phyloP scores from a whole-genome alignment of 2,329 filamentous ascomycete species.

The Dactylella cylindrospora region DNA sequence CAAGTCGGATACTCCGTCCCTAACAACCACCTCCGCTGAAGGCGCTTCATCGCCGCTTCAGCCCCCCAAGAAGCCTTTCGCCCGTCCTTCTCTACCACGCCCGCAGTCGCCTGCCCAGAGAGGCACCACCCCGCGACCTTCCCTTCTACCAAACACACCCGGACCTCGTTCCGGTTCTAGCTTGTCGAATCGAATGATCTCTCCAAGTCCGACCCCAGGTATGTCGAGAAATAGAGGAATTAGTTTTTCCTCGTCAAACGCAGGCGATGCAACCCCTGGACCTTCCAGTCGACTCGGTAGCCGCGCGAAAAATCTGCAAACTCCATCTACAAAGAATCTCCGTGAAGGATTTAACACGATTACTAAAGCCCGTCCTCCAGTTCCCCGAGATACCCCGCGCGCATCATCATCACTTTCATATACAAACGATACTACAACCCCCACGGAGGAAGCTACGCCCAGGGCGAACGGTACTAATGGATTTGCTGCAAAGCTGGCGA shows the following conservation, averaged over 20 bases:
- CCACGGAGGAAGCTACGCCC: conserved; percentile 19
- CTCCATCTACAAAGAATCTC: conserved; percentile 8
- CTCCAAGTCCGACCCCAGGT: conserved; percentile 47
- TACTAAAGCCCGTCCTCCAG: conserved; percentile 14
- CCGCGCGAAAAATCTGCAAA: conserved; percentile 12
- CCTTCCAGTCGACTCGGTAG: not conserved
- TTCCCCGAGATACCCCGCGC: conserved; percentile 8
- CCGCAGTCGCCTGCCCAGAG: conserved; percentile 42
- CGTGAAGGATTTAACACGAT: conserved; percentile 20
- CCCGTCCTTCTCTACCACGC: conserved; percentile 39
- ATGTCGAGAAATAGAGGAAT: conserved; percentile 43
- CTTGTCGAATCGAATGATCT: conserved; percentile 47
- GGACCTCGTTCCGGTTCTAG: conserved; percentile 47
- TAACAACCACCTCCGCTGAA: conserved; percentile 37
- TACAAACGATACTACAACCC: conserved; percentile 19
- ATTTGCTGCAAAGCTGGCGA: conserved; percentile 43
- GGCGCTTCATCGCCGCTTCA: conserved; percentile 48
- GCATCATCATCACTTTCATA: conserved; percentile 24
- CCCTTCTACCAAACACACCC: conserved; percentile 45
- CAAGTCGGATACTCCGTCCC: conserved; percentile 34
- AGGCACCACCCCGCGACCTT: conserved; percentile 38
- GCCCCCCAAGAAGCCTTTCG: conserved; percentile 47
- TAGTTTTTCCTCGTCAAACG: conserved; percentile 46
- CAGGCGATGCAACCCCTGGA: conserved; percentile 50
- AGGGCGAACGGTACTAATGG: conserved; percentile 14